A percentile compares a stretch with the other conserved stretches of the same genome.
Conservation (phyloP, 768 basidiomycete species). For the Tubosaeta sp. region DNA sequence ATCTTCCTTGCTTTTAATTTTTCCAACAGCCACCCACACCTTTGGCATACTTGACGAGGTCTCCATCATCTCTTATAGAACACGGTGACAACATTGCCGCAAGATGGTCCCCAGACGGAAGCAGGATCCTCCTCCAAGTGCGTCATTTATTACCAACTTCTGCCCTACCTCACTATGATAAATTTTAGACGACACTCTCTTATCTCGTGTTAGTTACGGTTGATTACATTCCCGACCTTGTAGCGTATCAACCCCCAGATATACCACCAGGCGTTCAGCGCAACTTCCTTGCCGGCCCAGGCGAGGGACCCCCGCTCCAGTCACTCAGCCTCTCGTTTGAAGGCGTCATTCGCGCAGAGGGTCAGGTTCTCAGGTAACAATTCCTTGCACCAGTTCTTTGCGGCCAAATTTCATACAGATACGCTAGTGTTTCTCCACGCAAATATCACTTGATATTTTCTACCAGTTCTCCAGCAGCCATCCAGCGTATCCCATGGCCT, state of each 20-base stretch:
- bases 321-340: slow-evolving; percentile 70
- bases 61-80: slow-evolving; percentile 68
- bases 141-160: slow-evolving; percentile 20
- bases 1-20: neutral
- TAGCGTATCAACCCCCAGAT: slow-evolving; percentile 53
- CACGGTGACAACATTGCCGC: slow-evolving; percentile 78
- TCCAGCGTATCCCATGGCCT: slow-evolving; percentile 88
- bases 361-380: slow-evolving; percentile 61
- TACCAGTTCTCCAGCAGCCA: slow-evolving; percentile 65
- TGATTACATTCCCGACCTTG: slow-evolving; percentile 50
- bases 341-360: slow-evolving; percentile 78
- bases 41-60: slow-evolving; percentile 70
- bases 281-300: slow-evolving; percentile 72
- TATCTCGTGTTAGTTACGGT: slow-evolving; percentile 74
- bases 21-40: slow-evolving; percentile 59
- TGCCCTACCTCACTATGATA: neutral
- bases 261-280: slow-evolving; percentile 47
- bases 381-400: slow-evolving; percentile 1
- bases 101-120: slow-evolving; percentile 82
- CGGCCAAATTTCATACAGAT: slow-evolving; percentile 1
- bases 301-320: slow-evolving; percentile 71
- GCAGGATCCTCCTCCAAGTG: slow-evolving; percentile 76
- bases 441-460: slow-evolving; percentile 68
- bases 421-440: slow-evolving; percentile 66
- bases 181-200: slow-evolving; percentile 67